Percentiles rank a stretch among this genome's conserved stretches.
These are phyloP conservation scores for Cardamine occulta DNA, from an alignment of 345 rosid genomes.

Conservation along the genomic window DNA sequence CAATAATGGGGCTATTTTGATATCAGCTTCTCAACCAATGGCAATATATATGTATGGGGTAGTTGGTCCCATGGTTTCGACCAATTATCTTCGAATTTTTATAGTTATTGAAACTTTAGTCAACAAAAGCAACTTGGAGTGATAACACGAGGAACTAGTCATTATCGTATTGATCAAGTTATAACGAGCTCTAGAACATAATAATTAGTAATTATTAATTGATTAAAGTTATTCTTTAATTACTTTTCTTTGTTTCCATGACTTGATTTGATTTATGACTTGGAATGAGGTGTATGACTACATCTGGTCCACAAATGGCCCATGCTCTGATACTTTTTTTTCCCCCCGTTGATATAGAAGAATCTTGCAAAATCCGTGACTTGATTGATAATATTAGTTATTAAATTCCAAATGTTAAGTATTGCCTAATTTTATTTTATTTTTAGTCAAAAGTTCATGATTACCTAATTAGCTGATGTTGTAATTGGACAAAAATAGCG, in stretches of 20 bases:
- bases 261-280: constrained; percentile 25
- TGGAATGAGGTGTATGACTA: constrained; percentile 17
- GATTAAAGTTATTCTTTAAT: constrained; percentile 3
- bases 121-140: constrained; percentile 41
- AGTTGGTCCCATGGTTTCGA: constrained; percentile 26
- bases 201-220: background rate
- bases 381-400: constrained; percentile 9
- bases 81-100: background rate
- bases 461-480: constrained; percentile 2
- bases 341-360: constrained; percentile 1
- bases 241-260: background rate
- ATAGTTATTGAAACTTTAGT: background rate
- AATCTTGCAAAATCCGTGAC: constrained; percentile 33
- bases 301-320: constrained; percentile 32
- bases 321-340: constrained; percentile 5
- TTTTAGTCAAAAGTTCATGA: background rate
- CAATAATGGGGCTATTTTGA: constrained; percentile 5
- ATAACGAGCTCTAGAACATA: background rate
- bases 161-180: background rate
- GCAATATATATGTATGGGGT: constrained; percentile 4
- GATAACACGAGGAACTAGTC: constrained; percentile 20
- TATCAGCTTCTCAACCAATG: constrained; percentile 30
- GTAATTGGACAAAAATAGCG: background rate
- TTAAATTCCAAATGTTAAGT: background rate
- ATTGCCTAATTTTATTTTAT: background rate